Conservation (phyloP, 306 rosid species). For the Acmispon strigosus region DNA sequence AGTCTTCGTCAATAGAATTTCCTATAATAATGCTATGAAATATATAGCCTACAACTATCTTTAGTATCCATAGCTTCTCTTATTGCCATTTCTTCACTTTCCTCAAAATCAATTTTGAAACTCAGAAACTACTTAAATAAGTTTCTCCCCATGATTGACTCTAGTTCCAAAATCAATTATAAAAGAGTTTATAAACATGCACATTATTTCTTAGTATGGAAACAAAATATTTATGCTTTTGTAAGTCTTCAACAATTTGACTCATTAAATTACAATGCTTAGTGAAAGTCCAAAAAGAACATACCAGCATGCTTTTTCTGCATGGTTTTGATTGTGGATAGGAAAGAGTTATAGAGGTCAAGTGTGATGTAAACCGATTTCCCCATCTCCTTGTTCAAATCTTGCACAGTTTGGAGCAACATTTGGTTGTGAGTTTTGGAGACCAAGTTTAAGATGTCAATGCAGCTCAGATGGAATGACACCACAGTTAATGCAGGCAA, state of each 20-base stretch:
- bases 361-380: slow-evolving; percentile 15
- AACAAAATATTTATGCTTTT: no score
- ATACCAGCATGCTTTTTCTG: slow-evolving; percentile 4
- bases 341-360: slow-evolving; percentile 33
- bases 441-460: slow-evolving; percentile 1
- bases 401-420: slow-evolving; percentile 15
- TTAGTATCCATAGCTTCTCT: no score
- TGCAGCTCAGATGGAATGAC: background rate
- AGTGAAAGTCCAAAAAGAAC: no score
- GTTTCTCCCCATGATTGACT: no score
- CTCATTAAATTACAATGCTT: no score
- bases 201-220: no score
- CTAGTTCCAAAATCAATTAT: no score
- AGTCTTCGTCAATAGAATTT: background rate
- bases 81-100: no score
- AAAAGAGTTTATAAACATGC: no score
- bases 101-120: no score
- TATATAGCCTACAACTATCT: background rate
- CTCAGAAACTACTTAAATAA: no score
- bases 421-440: slow-evolving; percentile 30
- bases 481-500: background rate
- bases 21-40: background rate
- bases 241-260: no score
- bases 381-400: slow-evolving; percentile 12
- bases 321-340: slow-evolving; percentile 3